Conservation (phyloP, 345 rosid species). For the Arabis hirsuta region DNA sequence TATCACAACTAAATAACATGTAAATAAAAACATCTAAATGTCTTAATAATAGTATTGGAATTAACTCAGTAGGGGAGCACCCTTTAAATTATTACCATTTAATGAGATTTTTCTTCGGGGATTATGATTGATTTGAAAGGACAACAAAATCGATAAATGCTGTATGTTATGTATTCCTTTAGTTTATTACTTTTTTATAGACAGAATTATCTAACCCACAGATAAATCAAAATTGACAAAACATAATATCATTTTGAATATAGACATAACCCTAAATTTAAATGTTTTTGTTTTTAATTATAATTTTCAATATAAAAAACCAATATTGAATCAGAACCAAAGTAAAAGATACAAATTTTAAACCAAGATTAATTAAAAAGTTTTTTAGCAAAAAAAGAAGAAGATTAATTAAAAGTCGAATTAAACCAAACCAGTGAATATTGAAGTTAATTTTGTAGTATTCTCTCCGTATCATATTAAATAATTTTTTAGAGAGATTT, state of each 20-base stretch:
- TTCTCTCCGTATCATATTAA: background rate
- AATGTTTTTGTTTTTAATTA: background rate
- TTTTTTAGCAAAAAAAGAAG: too few relatives aligned
- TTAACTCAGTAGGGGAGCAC: slow-evolving; percentile 34
- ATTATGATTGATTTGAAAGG: slow-evolving; percentile 30
- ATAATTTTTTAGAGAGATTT: too few relatives aligned
- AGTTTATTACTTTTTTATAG: too few relatives aligned
- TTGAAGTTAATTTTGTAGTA: background rate
- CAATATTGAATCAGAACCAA: background rate
- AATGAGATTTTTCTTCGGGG: slow-evolving; percentile 15
- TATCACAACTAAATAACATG: background rate
- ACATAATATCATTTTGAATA: background rate
- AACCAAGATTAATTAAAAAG: background rate
- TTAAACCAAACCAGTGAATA: background rate
- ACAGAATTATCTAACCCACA: background rate
- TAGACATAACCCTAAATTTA: background rate
- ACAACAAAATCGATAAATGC: background rate
- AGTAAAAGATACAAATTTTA: background rate
- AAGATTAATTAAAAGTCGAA: background rate
- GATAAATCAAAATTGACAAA: background rate
- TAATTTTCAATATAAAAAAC: background rate
- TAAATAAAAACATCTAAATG: slow-evolving; percentile 14
- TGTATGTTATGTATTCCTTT: background rate
- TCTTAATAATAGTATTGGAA: slow-evolving; percentile 11
- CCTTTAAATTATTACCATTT: slow-evolving; percentile 17